Evolutionary conservation across 2,329 filamentous ascomycete species (phyloP), one percentile per base, ranked within the genome.

Genomic region (Clonostachys rosea): DNA sequence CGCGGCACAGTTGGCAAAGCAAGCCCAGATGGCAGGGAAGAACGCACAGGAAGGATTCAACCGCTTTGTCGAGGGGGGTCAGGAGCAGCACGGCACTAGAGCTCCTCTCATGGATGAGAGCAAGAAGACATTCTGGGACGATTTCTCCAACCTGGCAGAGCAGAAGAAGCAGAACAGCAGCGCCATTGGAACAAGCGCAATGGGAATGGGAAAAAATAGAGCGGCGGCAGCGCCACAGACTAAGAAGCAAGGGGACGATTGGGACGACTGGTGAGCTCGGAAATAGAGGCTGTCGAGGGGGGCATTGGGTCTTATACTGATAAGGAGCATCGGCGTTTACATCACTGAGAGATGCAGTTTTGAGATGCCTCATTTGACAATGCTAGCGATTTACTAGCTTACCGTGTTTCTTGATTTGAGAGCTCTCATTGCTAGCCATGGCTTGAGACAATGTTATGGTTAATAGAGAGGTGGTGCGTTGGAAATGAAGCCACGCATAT

Each of bases 71-170:
- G 94, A 97, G 62, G 89, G 87, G 4, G 78, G 79, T 14, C 70
- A 75, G 18, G 60, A 69, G 7, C 20, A n/a, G 16, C 40, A 17
- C 5, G 40, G 34, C 5, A 35, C 33, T 30, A 17, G 43, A 35
- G 61, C 66, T 48, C 68, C 60, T 46, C 71, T 65, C 47, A 58
- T 82, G 45, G 75, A 84, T 59, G 75, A 73, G 76, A 86, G 65
- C 79, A 87, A 85, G 67, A 86, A 86, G 62, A 86, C 88, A 55
- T 96, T 96, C 68, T 96, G 91, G 91, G 91, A 96, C 63, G 86
- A 87, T 56, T 96, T 97, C 67, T 86, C 90, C 0, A 81, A 79
- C 30, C 66, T 86, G 24, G 86, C 83, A 1, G 79, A 86, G 68
- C 73, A 79, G 58, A 66, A 69, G 49, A 67, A 70, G 53, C 61